Evolutionary conservation across 257 asterid genomes (phyloP).

Genomic region (Leptodermis oblonga): DNA sequence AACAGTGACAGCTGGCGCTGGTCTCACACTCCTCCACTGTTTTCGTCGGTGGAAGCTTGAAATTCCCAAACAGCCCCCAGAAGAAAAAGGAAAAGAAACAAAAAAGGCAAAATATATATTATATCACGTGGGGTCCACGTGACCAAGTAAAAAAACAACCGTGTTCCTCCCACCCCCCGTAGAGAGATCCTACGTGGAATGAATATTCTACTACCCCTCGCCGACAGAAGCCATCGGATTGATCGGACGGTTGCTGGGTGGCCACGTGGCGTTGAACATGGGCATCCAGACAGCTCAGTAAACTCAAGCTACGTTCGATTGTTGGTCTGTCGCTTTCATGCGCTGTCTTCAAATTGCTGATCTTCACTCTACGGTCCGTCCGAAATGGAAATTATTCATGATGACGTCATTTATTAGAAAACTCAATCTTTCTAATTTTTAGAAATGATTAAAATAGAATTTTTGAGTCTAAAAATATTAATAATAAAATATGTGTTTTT

Average conservation of each 20-base stretch:
- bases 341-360: slow-evolving; percentile 8
- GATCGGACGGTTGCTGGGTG: background rate
- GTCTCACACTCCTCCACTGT: slow-evolving; percentile 1
- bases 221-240: slow-evolving; percentile 9
- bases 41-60: slow-evolving; percentile 13
- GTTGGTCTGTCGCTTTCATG: slow-evolving; percentile 18
- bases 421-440: background rate
- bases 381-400: background rate
- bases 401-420: background rate
- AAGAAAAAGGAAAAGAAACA: no score
- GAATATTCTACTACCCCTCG: slow-evolving; percentile 4
- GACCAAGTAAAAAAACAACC: background rate
- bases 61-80: background rate
- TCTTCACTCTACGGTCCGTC: background rate
- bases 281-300: background rate
- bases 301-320: background rate
- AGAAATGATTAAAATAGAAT: no score
- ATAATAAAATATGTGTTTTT: no score
- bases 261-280: background rate
- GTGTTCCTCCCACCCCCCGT: background rate
- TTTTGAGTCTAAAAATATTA: no score
- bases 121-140: slow-evolving; percentile 6
- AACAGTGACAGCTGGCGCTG: slow-evolving; percentile 10
- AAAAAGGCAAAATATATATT: background rate
- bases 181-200: background rate